Conservation (phyloP, 1,284 basidiomycete genomes). For the Malassezia sympodialis region DNA sequence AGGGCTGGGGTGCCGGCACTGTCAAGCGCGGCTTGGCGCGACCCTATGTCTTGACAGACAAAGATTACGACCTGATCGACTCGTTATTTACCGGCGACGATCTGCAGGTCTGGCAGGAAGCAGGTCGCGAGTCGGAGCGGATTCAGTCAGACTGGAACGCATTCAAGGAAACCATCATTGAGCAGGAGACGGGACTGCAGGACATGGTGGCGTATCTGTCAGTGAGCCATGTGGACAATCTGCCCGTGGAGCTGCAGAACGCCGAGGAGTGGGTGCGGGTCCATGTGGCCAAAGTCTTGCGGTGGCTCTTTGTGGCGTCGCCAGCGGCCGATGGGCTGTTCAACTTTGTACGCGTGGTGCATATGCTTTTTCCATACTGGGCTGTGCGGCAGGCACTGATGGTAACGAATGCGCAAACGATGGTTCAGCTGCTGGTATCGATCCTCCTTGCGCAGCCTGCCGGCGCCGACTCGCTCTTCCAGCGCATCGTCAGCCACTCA, state of each 20-base stretch:
- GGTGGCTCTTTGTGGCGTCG: constrained; percentile 37
- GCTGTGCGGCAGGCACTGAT: constrained; percentile 44
- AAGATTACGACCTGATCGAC: constrained; percentile 30
- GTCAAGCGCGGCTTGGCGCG: constrained; percentile 46
- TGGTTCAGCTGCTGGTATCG: constrained; percentile 40
- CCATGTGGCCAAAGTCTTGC: constrained; percentile 38
- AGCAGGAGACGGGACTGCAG: constrained; percentile 42
- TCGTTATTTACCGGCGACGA: constrained; percentile 29
- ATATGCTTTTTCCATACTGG: constrained; percentile 46
- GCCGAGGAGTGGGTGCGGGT: constrained; percentile 41
- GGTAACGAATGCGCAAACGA: constrained; percentile 40
- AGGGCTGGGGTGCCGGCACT: constrained; percentile 46
- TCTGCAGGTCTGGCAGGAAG: constrained; percentile 28
- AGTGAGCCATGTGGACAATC: constrained; percentile 34
- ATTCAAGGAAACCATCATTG: constrained; percentile 44
- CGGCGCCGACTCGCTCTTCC: constrained; percentile 45
- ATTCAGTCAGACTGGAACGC: constrained; percentile 30
- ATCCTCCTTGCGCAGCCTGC: constrained; percentile 41
- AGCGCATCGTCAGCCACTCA: constrained; percentile 38
- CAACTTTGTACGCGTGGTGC: constrained; percentile 38
- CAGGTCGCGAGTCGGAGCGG: constrained; percentile 32
- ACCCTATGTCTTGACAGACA: constrained; percentile 28
- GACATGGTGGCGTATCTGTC: constrained; percentile 33
- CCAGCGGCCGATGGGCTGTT: constrained; percentile 39
- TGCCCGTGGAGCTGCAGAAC: constrained; percentile 37